Evolutionary conservation across 176 grass and related monocot species (phyloP).

Genomic region (Hordeum marinum): DNA sequence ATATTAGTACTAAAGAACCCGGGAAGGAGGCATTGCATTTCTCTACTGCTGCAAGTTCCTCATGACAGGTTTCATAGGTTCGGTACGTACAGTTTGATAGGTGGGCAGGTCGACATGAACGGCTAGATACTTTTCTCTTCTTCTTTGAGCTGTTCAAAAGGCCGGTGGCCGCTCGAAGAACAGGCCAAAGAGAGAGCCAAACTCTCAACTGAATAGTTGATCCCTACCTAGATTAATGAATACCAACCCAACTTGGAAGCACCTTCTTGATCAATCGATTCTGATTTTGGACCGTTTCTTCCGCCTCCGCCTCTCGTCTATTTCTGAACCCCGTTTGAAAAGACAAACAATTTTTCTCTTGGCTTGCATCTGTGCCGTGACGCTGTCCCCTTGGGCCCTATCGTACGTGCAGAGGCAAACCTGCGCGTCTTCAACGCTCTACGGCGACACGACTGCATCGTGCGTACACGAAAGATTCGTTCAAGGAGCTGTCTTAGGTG

Average conservation of each 20-base stretch:
- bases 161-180: too few species aligned
- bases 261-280: background rate
- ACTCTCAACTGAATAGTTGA: background rate
- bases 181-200: background rate
- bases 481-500: background rate
- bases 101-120: too few species aligned
- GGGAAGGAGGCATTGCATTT: background rate
- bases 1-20: too few species aligned
- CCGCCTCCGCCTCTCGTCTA: background rate
- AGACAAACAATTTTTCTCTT: background rate
- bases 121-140: background rate
- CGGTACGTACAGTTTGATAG: background rate
- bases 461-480: background rate
- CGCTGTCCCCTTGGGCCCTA: background rate
- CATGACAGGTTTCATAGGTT: background rate
- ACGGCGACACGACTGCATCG: background rate
- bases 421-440: background rate
- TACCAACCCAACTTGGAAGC: background rate
- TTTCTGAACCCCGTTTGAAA: background rate
- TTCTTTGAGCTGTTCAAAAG: background rate
- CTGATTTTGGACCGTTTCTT: background rate
- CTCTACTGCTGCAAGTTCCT: background rate
- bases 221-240: constrained; percentile 1
- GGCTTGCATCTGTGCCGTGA: background rate
- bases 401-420: background rate